phyloP scores from a whole-genome alignment of 2,329 filamentous ascomycete genomes.

The Tolypocladium endophyticum region DNA sequence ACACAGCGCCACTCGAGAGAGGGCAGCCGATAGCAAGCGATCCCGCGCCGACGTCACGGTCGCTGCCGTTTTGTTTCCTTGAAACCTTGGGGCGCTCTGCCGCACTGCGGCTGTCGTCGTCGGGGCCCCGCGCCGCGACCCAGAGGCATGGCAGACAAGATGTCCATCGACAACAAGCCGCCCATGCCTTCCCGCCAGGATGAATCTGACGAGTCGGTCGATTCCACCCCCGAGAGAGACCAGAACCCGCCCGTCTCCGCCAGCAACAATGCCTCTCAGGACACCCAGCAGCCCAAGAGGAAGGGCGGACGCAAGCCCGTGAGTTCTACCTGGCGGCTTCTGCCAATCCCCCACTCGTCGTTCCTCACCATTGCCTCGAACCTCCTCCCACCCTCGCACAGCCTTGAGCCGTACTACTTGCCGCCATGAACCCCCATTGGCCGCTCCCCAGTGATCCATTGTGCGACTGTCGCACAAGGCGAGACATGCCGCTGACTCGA shows the following conservation, averaged over 20 bases:
- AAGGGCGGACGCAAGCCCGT: slow-evolving; percentile 98
- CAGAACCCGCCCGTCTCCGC: slow-evolving; percentile 22
- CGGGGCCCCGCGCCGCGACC: slow-evolving; percentile 22
- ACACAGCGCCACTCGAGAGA: not conserved
- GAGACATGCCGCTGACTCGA: slow-evolving; percentile 6
- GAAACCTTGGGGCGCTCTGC: slow-evolving; percentile 22
- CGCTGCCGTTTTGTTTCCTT: slow-evolving; percentile 20
- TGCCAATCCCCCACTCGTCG: not conserved
- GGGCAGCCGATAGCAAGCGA: slow-evolving; percentile 9
- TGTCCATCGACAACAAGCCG: slow-evolving; percentile 46
- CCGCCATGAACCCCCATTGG: not conserved
- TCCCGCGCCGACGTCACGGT: slow-evolving; percentile 20
- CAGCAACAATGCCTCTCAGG: slow-evolving; percentile 29
- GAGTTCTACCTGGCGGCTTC: slow-evolving; percentile 33
- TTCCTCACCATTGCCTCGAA: not conserved
- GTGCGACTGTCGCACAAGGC: slow-evolving; percentile 1
- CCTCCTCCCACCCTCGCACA: not conserved
- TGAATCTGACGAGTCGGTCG: slow-evolving; percentile 51
- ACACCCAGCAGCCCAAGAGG: slow-evolving; percentile 68
- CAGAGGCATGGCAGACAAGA: slow-evolving; percentile 52
- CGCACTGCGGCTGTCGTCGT: slow-evolving; percentile 24
- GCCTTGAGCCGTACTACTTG: not conserved
- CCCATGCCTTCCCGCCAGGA: slow-evolving; percentile 34
- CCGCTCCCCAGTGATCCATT: not conserved
- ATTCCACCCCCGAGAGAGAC: slow-evolving; percentile 50